Base-by-base conservation (phyloP, 306 rosid genomes). In the Alnus glutinosa region DNA sequence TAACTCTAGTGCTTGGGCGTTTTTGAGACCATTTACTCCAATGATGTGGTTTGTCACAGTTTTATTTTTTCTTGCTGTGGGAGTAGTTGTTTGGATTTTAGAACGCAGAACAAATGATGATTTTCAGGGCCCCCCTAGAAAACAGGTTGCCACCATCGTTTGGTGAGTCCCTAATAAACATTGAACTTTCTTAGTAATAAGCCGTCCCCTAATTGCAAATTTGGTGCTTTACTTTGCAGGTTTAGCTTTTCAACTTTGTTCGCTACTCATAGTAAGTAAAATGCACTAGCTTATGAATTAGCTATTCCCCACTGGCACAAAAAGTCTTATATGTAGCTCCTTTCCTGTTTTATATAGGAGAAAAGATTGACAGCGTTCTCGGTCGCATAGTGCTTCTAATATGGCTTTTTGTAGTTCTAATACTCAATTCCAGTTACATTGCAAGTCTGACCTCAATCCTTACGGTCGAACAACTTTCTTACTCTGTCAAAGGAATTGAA, bases 391-490 rank as follows among this genome's bases (percentile, higher is more conserved):
- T 23, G 28, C 28, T 23, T 23, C 28, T 23, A 23, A 23, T 23
- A 23, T 23, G 28, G 28, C 28, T 23, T 23, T 23, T 23, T 23
- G 28, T 23, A 23, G 28, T 23, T 23, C 28, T 23, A 23, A 23
- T 23, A 23, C 28, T 23, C 28, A 23, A 23, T 52, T 96, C 99
- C 1, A 96, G 98, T 88, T 96, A 96, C 89, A 93, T 96, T 2
- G 99, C 99, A 71, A 96, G 94, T 82, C 79, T 93, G 84, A 96
- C 98, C 72, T 96, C 99, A 77, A 96, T 96, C 86, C 96, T 93
- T 73, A 96, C 99, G n/a, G 99, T 93, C 73, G 94, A 93, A 75
- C 84, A 86, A 86, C 97, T 96, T 75, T 81, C 87, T 75, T 96
- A 92, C 2, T 85, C 94, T 69, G 79, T 96, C 49, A 91, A 93